A percentile compares a stretch with the other conserved stretches of the same genome.
phyloP scores from a whole-genome alignment of 2,329 filamentous ascomycete species.

The Sarocladium strictum region DNA sequence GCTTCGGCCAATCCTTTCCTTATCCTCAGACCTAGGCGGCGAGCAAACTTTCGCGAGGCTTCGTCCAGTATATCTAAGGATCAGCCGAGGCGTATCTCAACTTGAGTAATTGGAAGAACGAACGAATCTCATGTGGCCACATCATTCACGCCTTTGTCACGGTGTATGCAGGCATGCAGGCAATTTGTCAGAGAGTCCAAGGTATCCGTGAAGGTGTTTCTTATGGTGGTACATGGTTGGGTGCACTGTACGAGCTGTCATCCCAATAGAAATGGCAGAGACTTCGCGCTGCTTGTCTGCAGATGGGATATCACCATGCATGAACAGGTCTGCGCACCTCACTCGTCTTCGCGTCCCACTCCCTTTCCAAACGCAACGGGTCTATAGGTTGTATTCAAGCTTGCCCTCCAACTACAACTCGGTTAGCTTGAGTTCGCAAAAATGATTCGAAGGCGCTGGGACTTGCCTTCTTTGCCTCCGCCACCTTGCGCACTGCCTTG shows the following conservation, averaged over 20 bases:
- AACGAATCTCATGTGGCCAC: no score
- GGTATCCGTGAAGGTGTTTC: not conserved
- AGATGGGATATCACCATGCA: not conserved
- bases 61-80: no score
- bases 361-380: not conserved
- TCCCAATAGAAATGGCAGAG: not conserved
- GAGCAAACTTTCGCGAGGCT: no score
- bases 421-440: not conserved
- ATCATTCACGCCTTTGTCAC: no score
- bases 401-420: constrained; percentile 70
- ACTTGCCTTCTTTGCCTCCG: constrained; percentile 77
- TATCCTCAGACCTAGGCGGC: no score
- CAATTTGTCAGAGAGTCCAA: not conserved
- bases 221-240: constrained; percentile 2
- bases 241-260: not conserved
- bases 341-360: not conserved
- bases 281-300: not conserved
- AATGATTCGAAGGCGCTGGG: not conserved
- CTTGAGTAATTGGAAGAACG: no score
- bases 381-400: constrained; percentile 86
- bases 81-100: no score
- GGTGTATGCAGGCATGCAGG: no score
- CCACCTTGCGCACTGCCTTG: constrained; percentile 96
- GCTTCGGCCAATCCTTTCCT: no score
- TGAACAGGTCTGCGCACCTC: no score